phyloP scores from a whole-genome alignment of 805 yeast species.

The Wickerhamomyces kurtzmanii region DNA sequence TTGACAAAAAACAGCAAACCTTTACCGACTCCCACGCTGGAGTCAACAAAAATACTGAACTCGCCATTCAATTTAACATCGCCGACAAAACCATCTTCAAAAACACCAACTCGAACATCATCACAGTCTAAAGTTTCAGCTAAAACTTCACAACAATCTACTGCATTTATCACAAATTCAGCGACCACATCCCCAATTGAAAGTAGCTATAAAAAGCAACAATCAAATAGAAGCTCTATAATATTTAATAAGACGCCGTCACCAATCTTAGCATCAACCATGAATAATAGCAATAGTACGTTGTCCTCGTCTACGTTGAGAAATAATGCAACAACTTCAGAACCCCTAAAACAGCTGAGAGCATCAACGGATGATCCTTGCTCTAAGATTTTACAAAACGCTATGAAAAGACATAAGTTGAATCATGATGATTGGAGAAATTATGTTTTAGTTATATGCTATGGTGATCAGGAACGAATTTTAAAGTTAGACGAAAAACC shows the following conservation, averaged over 20 bases:
- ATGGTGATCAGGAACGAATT: constrained; percentile 83
- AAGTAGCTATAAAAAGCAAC: constrained; percentile 2
- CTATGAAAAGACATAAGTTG: constrained; percentile 77
- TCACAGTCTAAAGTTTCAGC: neutral
- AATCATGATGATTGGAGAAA: constrained; percentile 77
- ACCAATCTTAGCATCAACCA: constrained; percentile 11
- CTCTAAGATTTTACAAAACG: constrained; percentile 76
- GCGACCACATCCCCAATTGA: constrained; percentile 4
- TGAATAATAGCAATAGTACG: constrained; percentile 1
- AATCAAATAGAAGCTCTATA: constrained; percentile 9
- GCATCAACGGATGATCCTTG: constrained; percentile 91
- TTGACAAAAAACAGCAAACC: too few species aligned
- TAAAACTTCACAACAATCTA: constrained; percentile 1
- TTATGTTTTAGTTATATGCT: constrained; percentile 81
- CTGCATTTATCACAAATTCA: constrained; percentile 3
- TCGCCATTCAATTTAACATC: constrained; percentile 21
- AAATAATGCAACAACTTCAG: constrained; percentile 19
- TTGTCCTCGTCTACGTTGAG: neutral
- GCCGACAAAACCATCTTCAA: constrained; percentile 11
- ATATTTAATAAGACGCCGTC: constrained; percentile 1
- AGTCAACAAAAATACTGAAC: constrained; percentile 9
- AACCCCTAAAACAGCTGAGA: constrained; percentile 73
- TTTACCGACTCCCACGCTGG: constrained; percentile 11
- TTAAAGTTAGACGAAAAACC: constrained; percentile 83
- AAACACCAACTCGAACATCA: constrained; percentile 2